Percentiles rank a stretch among this genome's conserved stretches.
phyloP scores from a whole-genome alignment of 345 rosid species.

The Erysimum cheiranthoides region DNA sequence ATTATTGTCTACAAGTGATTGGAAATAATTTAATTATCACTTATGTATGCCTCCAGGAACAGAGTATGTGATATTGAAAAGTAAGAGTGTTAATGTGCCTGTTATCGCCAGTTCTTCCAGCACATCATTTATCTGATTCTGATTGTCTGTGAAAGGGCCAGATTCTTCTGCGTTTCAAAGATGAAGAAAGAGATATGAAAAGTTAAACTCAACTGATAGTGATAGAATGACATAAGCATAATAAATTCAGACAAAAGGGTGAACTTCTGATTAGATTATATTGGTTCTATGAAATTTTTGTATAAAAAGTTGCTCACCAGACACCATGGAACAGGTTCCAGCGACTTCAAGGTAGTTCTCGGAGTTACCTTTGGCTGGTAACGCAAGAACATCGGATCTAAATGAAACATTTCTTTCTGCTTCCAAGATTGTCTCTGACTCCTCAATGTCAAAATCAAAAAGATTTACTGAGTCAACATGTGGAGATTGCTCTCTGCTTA shows the following conservation, averaged over 20 bases:
- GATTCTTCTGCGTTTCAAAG: constrained; percentile 17
- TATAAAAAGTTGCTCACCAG: constrained; percentile 28
- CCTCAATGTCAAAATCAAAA: neutral
- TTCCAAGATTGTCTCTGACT: neutral
- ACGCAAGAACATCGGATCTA: neutral
- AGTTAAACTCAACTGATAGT: neutral
- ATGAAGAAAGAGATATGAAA: constrained; percentile 1
- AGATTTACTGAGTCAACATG: neutral
- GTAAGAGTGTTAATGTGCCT: constrained; percentile 19
- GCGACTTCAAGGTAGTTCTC: constrained; percentile 13
- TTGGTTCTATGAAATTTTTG: neutral
- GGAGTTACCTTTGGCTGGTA: constrained; percentile 2
- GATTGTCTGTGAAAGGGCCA: neutral
- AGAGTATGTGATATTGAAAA: neutral
- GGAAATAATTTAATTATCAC: neutral
- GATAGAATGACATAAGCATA: neutral
- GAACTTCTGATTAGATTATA: neutral
- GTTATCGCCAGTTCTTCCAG: neutral
- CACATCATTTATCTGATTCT: neutral
- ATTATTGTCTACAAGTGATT: constrained; percentile 19
- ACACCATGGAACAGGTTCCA: constrained; percentile 30
- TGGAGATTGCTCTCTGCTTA: neutral
- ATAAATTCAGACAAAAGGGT: neutral
- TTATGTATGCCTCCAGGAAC: neutral
- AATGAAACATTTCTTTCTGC: neutral